Conservation (phyloP, 2,329 filamentous ascomycete genomes). For the Mycosphaerelloides madeirae region DNA sequence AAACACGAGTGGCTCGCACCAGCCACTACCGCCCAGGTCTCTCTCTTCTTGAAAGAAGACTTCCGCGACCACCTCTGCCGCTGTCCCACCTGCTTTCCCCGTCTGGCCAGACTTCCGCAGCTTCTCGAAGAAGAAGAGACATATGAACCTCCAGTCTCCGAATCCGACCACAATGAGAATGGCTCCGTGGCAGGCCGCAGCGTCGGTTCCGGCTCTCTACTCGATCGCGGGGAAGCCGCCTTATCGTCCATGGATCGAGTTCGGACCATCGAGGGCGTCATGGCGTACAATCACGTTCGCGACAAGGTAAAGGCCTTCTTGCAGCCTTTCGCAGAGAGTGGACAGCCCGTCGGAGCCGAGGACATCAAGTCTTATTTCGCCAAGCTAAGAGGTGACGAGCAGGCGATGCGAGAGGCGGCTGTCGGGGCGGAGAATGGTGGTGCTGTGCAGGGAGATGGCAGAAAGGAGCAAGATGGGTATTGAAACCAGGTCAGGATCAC, state of each 20-base stretch:
- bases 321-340: conserved; percentile 87
- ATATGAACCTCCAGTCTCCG: conserved; percentile 85
- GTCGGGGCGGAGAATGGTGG: conserved; percentile 22
- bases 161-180: conserved; percentile 49
- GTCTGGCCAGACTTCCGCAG: conserved; percentile 66
- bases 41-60: conserved; percentile 72
- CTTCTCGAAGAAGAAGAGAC: conserved; percentile 91
- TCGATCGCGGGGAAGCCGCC: conserved; percentile 88
- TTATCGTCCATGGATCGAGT: conserved; percentile 90
- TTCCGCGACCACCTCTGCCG: conserved; percentile 82
- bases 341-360: conserved; percentile 81
- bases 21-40: conserved; percentile 58
- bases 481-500: no score
- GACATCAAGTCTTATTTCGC: conserved; percentile 97
- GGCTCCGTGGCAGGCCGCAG: conserved; percentile 41
- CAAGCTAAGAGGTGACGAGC: conserved; percentile 81
- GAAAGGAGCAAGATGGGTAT: conserved; percentile 40
- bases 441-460: conserved; percentile 25
- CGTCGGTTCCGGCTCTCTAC: conserved; percentile 71
- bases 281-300: conserved; percentile 96
- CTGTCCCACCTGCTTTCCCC: conserved; percentile 73
- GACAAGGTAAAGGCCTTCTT: conserved; percentile 95
- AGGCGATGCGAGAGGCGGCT: conserved; percentile 36
- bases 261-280: conserved; percentile 85
- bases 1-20: conserved; percentile 48